Conservation (phyloP, 805 yeast genomes). For the Nematodospora valgi region DNA sequence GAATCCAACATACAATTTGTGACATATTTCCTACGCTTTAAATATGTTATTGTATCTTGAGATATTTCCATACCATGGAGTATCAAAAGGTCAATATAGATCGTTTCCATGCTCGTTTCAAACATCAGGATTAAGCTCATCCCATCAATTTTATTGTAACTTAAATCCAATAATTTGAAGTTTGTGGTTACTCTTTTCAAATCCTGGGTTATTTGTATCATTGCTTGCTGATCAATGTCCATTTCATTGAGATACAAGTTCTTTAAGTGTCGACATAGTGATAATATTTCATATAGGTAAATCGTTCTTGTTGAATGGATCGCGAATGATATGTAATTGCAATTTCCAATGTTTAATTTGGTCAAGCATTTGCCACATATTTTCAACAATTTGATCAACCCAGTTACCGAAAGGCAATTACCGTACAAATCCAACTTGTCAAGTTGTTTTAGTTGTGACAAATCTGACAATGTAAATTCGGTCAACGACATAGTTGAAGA, state of each 20-base stretch:
- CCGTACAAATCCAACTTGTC: slow-evolving; percentile 34
- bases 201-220: slow-evolving; percentile 27
- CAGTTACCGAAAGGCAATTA: slow-evolving; percentile 38
- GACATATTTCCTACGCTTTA: slow-evolving; percentile 4
- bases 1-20: slow-evolving; percentile 17
- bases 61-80: slow-evolving; percentile 32
- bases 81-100: slow-evolving; percentile 18
- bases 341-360: slow-evolving; percentile 34
- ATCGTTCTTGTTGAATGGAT: slow-evolving; percentile 4
- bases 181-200: slow-evolving; percentile 13
- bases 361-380: slow-evolving; percentile 25
- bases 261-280: slow-evolving; percentile 11
- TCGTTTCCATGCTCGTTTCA: slow-evolving; percentile 15
- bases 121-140: slow-evolving; percentile 35
- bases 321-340: slow-evolving; percentile 26
- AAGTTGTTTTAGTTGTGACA: slow-evolving; percentile 22
- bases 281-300: slow-evolving; percentile 3
- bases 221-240: slow-evolving; percentile 33
- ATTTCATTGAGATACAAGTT: slow-evolving; percentile 29
- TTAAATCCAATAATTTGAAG: slow-evolving; percentile 31
- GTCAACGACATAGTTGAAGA: slow-evolving; percentile 20
- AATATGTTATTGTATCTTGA: slow-evolving; percentile 6
- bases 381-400: slow-evolving; percentile 36
- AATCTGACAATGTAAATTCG: slow-evolving; percentile 22
- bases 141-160: slow-evolving; percentile 36